Evolutionary conservation across 2,329 filamentous ascomycete genomes (phyloP), one percentile per base, ranked within the genome.

Genomic region (Capronia coronata): DNA sequence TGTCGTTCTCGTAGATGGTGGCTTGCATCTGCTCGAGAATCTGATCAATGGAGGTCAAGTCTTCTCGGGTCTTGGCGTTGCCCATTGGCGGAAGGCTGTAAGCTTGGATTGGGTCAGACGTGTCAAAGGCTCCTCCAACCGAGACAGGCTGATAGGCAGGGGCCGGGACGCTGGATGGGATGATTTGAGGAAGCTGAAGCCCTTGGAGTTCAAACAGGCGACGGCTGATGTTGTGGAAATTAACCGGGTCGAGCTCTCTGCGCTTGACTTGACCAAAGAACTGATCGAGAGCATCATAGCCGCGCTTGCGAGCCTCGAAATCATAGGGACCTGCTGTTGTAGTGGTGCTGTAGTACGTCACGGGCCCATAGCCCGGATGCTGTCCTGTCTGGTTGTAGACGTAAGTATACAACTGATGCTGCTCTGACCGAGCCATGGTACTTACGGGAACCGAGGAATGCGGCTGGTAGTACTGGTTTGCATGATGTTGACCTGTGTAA

Each of bases 21-120:
- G 85, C 83, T 70, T 96, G 90, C 76, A 97, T 91, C 70, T 96
- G 88, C 70, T 95, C 89, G 48, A 98, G 79, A 67, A 97, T 87
- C 64, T 89, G 86, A 67, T 97, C 93, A 63, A 97, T 90, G 66
- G 94, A 89, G 66, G 94, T 75, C 37, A 98, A 76, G 66, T 98
- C 93, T 66, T 82, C 89, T 77, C 97, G 95, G 42, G 90, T 96
- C 64, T 91, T 83, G 48, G 94, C 77, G 62, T 89, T 94, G 41
- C 83, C 82, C 74, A 94, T 88, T 8, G 89, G 82, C 46, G 93
- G 87, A 51, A 96, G 76, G 55, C 88, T 87, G 71, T 96, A 95
- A 63, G 78, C 75, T 45, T 90, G 87, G 66, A 84, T 76, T 30
- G 82, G 76, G 50, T 78, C 75, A 62, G 75, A 68, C 54, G 72